Evolutionary conservation across 352 stramenopile species (phyloP).

Genomic region (Albugo candida): DNA sequence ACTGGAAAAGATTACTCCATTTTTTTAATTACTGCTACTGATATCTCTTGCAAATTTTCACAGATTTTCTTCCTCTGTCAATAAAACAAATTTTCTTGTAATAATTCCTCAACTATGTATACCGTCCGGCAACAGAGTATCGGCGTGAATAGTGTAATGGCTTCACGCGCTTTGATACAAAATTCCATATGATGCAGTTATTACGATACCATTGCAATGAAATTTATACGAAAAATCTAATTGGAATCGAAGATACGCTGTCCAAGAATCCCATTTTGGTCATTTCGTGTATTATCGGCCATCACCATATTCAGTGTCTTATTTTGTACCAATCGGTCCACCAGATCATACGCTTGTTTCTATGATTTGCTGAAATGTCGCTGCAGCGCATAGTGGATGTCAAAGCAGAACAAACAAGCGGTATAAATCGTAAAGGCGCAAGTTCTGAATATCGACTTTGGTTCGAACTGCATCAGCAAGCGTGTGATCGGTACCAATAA

Average conservation of each 20-base stretch:
- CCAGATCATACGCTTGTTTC: slow-evolving; percentile 18
- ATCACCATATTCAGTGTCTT: slow-evolving; percentile 32
- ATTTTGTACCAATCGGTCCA: slow-evolving; percentile 21
- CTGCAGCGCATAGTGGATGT: slow-evolving; percentile 27
- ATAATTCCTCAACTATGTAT: too few species aligned
- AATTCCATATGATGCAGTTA: slow-evolving; percentile 25
- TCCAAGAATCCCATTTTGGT: slow-evolving; percentile 21
- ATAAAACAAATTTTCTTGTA: too few species aligned
- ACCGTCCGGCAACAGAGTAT: slow-evolving; percentile 39
- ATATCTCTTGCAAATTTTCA: too few species aligned
- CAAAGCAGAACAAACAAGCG: slow-evolving; percentile 26
- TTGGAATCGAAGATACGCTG: slow-evolving; percentile 66
- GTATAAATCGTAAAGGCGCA: slow-evolving; percentile 57
- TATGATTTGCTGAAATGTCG: slow-evolving; percentile 34
- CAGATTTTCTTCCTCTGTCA: too few species aligned
- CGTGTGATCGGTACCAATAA: slow-evolving; percentile 16
- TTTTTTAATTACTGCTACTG: too few species aligned
- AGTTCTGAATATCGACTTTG: slow-evolving; percentile 26
- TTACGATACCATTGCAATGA: slow-evolving; percentile 15
- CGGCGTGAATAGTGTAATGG: slow-evolving; percentile 44
- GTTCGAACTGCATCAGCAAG: slow-evolving; percentile 42
- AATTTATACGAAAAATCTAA: slow-evolving; percentile 71
- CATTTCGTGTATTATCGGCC: slow-evolving; percentile 22
- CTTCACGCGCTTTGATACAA: slow-evolving; percentile 38
- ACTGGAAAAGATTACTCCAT: too few species aligned